Evolutionary conservation across 106 monocot species (phyloP), one percentile per base, ranked within the genome.

Genomic region (Posidonia australis): DNA sequence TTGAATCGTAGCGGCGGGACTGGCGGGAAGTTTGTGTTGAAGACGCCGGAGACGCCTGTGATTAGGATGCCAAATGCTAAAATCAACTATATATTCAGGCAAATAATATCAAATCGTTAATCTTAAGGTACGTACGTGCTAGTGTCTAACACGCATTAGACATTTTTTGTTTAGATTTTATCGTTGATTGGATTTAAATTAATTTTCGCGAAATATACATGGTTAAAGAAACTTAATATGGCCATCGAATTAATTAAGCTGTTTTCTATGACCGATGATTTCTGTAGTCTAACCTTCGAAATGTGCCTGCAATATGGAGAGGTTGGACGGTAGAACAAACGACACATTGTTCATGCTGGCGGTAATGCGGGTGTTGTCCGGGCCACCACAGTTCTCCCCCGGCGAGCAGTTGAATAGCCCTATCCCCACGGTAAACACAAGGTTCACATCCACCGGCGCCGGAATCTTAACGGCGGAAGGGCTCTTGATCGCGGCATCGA

Each of bases 311-410:
- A 67, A 28, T 23, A 68, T 44, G 47, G 80, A 84, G 45, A 54
- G 24, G 53, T 42, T 67, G 6, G 54, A n/a, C 0, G 80, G 84
- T 3, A 74, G 68, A 0, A 74, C 75, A 27, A 81, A 81, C 5
- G 84, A 85, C 21, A 81, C 44, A 23, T 81, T 81, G 75, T 85
- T 85, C 75, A 78, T 79, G 66, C 84, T 84, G 11, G 80, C 80
- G 16, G 65, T 70, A 9, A 84, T 67, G 1, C 70, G 54, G 19
- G 73, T 67, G 2, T 69, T 65, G 67, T 80, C 67, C 14, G 76
- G 78, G 10, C 82, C 85, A n/a, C 46, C 58, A 24, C 67, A 83
- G n/a, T 61, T 61, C 27, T n/a, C 9, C 27, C 18, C 41, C 24
- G 10, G 30, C 5, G 36, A 7, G 66, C 81, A 81, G 55, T 70